Base-by-base conservation (phyloP, 192 early-diverging fungal species). In the Coemansia sp. region DNA sequence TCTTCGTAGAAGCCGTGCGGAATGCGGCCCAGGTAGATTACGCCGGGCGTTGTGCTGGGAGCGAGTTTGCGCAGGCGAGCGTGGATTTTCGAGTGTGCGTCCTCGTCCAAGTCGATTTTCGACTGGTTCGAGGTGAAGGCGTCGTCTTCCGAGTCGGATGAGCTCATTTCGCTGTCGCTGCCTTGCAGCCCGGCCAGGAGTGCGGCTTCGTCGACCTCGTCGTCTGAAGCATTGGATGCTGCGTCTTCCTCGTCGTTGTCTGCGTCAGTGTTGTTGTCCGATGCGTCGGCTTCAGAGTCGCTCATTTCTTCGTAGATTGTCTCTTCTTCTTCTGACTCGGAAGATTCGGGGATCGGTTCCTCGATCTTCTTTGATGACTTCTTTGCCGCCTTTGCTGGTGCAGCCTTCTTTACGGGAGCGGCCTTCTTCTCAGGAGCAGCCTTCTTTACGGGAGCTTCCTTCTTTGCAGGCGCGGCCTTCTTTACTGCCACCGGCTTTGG, bases 1-100 rank as follows among this genome's bases (percentile, higher is more conserved):
- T 89, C 76, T 72, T 98, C 97, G 76, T 95, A 93, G 76, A 98
- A 98, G 15, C 93, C 93, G 59, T 97, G 92, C 5, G 97, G 97
- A 54, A 98, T 90, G 42, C 91, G 88, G 52, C 93, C 91, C 56
- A 98, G 71, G 73, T 93, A 97, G 14, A 97, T 71, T 9, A 92
- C 90, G 38, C 93, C 93, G 20, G 66, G 60, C 42, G 58, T 62
- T 2, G 25, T 51, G 21, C 36, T 63, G 17, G 57, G 63, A 10
- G 28, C 24, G 2, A 61, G 36, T 40, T 63, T 64, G n/a, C 40
- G 40, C 20, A 74, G 42, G 3, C 51, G 57, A 10, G 18, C 25
- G 11, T 47, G 67, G 48, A 70, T 54, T 21, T 56, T 36, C 9
- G 26, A 20, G 36, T 53, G 21, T 17, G 55, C 61, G 25, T 67